These are phyloP conservation scores for Fomitiporia mediterranea DNA, from an alignment of 1,284 basidiomycete genomes.

Conservation along the genomic window DNA sequence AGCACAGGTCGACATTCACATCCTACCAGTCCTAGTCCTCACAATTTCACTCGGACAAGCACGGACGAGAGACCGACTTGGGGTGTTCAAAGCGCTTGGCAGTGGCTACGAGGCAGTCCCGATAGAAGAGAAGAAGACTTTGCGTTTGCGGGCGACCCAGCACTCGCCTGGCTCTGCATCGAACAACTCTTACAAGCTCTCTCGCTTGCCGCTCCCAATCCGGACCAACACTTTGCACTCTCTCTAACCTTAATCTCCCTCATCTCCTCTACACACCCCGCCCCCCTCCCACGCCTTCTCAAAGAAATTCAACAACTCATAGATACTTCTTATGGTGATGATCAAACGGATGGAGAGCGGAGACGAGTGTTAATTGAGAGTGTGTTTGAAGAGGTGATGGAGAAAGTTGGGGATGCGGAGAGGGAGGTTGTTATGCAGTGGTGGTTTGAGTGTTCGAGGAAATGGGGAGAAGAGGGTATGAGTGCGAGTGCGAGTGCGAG, in stretches of 20 bases:
- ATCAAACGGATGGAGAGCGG: slow-evolving; percentile 25
- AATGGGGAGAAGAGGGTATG: slow-evolving; percentile 5
- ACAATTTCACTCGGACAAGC: neutral
- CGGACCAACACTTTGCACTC: slow-evolving; percentile 27
- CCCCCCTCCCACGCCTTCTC: slow-evolving; percentile 49
- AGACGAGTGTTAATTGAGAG: slow-evolving; percentile 49
- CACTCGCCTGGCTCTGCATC: slow-evolving; percentile 60
- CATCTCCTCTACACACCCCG: slow-evolving; percentile 51
- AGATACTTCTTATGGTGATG: no score
- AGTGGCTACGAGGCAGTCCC: neutral
- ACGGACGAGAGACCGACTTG: no score
- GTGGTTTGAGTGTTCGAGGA: slow-evolving; percentile 47
- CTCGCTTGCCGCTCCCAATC: neutral
- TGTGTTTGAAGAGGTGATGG: slow-evolving; percentile 54
- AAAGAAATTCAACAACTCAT: slow-evolving; percentile 41
- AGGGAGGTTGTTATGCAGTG: slow-evolving; percentile 59
- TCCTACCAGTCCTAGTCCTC: neutral
- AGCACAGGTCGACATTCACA: slow-evolving; percentile 28
- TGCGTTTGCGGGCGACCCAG: slow-evolving; percentile 22
- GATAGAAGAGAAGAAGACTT: neutral
- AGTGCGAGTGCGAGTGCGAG: no score
- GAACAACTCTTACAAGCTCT: slow-evolving; percentile 46
- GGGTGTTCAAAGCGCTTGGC: no score
- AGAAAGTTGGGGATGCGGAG: slow-evolving; percentile 60
- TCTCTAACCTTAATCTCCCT: slow-evolving; percentile 55